phyloP scores from a whole-genome alignment of 2,329 filamentous ascomycete genomes.

The Pochonia chlamydosporia region DNA sequence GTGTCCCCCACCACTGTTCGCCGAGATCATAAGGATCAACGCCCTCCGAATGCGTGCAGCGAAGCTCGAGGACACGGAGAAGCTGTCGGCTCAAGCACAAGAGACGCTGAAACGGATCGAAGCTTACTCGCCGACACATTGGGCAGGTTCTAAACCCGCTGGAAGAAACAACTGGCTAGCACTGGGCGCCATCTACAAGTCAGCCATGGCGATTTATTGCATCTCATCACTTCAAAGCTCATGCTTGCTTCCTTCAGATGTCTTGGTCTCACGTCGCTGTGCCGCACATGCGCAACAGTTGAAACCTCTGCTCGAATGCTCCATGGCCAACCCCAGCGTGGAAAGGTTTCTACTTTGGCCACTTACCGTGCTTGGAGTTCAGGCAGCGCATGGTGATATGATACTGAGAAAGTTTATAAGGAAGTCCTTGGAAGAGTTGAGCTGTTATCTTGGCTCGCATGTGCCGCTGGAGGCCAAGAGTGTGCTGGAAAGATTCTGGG shows the following conservation, averaged over 20 bases:
- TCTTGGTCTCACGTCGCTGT: not conserved
- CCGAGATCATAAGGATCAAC: constrained; percentile 29
- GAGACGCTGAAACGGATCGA: constrained; percentile 20
- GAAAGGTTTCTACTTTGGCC: not conserved
- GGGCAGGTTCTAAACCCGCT: constrained; percentile 20
- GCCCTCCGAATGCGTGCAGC: constrained; percentile 22
- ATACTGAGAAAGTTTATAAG: not conserved
- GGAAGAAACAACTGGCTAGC: constrained; percentile 21
- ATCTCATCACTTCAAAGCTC: constrained; percentile 29
- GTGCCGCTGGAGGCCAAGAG: not conserved
- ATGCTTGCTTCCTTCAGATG: constrained; percentile 18
- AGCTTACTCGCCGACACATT: constrained; percentile 21
- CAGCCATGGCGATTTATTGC: constrained; percentile 28
- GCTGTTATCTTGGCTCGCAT: not conserved
- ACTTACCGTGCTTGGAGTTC: not conserved
- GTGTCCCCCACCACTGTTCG: constrained; percentile 25
- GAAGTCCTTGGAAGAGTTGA: not conserved
- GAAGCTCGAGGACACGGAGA: constrained; percentile 13
- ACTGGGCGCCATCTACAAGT: constrained; percentile 23
- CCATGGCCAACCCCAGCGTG: not conserved
- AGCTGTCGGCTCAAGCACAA: not conserved
- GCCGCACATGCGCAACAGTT: not conserved
- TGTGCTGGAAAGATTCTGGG: constrained; percentile 3
- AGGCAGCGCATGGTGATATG: not conserved
- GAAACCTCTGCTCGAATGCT: not conserved